phyloP scores from a whole-genome alignment of 1,284 basidiomycete genomes.

The Ganoderma meredithae region DNA sequence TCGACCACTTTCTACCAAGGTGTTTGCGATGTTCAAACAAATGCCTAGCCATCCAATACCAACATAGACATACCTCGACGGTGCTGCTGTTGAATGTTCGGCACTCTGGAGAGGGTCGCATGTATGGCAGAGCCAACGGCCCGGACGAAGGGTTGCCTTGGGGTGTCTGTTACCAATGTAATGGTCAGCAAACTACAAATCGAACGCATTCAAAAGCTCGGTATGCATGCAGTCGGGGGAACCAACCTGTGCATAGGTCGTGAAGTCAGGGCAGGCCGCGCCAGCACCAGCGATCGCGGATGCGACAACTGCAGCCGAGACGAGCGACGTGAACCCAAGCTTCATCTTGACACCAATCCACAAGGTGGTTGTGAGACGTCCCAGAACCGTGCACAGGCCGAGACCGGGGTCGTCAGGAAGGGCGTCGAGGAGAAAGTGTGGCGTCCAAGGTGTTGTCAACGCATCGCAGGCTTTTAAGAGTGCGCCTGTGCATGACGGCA shows the following conservation, averaged over 20 bases:
- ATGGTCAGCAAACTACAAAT: not conserved
- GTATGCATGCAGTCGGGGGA: no score
- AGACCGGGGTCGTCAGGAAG: not conserved
- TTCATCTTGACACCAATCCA: constrained; percentile 34
- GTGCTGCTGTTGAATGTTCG: constrained; percentile 76
- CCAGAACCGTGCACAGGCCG: constrained; percentile 8
- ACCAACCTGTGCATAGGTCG: constrained; percentile 64
- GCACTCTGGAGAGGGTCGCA: constrained; percentile 72
- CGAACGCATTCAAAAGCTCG: not conserved
- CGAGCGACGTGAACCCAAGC: constrained; percentile 30
- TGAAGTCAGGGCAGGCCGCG: constrained; percentile 68
- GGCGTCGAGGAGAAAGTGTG: constrained; percentile 7
- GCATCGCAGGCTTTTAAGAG: constrained; percentile 25
- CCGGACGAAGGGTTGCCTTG: constrained; percentile 68
- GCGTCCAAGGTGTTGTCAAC: constrained; percentile 14
- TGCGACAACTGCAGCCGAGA: constrained; percentile 27
- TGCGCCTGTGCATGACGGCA: constrained; percentile 18
- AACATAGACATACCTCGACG: constrained; percentile 61
- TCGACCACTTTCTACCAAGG: constrained; percentile 63
- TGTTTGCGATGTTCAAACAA: not conserved
- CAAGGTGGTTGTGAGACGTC: constrained; percentile 10
- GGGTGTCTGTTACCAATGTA: constrained; percentile 52
- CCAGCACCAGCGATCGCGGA: constrained; percentile 35
- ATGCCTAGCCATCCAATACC: not conserved
- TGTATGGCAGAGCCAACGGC: constrained; percentile 69